phyloP scores from a whole-genome alignment of 495 filamentous ascomycete genomes.

The Penicillium lividum region DNA sequence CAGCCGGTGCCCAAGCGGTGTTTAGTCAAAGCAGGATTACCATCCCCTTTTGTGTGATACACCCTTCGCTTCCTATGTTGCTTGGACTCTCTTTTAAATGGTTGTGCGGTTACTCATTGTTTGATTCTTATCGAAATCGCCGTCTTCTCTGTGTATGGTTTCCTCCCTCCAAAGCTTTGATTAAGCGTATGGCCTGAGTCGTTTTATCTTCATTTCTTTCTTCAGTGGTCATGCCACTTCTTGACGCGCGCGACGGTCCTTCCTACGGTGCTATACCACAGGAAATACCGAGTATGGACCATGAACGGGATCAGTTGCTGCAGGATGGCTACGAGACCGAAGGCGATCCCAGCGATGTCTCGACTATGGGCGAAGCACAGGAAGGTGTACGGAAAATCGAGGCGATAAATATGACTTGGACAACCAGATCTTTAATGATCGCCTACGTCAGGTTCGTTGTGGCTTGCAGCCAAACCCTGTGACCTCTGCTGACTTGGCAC shows the following conservation, averaged over 20 bases:
- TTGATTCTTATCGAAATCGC: slow-evolving; percentile 12
- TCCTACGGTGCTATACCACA: slow-evolving; percentile 42
- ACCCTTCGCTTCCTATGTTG: slow-evolving; percentile 14
- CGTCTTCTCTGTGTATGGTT: neutral
- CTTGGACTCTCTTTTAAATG: slow-evolving; percentile 27
- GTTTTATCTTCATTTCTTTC: neutral
- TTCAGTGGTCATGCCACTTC: slow-evolving; percentile 38
- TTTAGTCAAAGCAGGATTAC: slow-evolving; percentile 18
- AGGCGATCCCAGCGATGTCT: slow-evolving; percentile 25
- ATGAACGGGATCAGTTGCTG: slow-evolving; percentile 39
- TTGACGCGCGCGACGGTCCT: slow-evolving; percentile 35
- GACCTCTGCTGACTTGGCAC: slow-evolving; percentile 24
- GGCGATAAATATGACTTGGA: slow-evolving; percentile 59
- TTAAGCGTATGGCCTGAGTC: slow-evolving; percentile 1
- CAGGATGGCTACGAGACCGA: slow-evolving; percentile 33
- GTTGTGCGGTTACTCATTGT: slow-evolving; percentile 2
- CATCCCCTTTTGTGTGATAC: slow-evolving; percentile 27
- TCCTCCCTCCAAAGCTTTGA: neutral
- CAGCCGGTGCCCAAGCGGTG: slow-evolving; percentile 18
- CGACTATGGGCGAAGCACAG: slow-evolving; percentile 42
- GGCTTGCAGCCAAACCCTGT: slow-evolving; percentile 15
- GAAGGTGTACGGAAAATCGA: slow-evolving; percentile 59
- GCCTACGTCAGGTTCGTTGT: slow-evolving; percentile 55
- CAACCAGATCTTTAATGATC: slow-evolving; percentile 49
- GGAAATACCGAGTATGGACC: slow-evolving; percentile 20